Evolutionary conservation across 2,329 filamentous ascomycete genomes (phyloP).

Genomic region (Trichothecium roseum): DNA sequence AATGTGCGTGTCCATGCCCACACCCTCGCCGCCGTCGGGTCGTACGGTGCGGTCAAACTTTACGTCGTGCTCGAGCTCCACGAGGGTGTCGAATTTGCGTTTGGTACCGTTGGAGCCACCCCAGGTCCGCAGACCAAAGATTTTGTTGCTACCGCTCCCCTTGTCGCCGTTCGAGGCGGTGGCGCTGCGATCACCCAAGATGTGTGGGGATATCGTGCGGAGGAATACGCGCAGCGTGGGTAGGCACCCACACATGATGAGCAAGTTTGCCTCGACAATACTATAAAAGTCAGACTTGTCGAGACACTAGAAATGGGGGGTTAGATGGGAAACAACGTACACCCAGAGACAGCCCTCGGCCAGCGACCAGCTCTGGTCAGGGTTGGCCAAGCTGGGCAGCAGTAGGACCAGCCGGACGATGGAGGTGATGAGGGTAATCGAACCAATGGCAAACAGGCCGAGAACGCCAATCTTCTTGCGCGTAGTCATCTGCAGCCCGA

Average conservation of each 20-base stretch:
- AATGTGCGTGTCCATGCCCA: background rate
- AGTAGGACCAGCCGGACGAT: slow-evolving; percentile 15
- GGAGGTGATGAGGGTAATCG: slow-evolving; percentile 17
- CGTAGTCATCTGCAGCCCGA: slow-evolving; percentile 28
- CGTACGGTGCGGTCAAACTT: background rate
- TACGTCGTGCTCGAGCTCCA: slow-evolving; percentile 5
- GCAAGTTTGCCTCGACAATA: slow-evolving; percentile 24
- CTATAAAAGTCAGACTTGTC: background rate
- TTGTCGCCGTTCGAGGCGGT: background rate
- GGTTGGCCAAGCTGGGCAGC: slow-evolving; percentile 8
- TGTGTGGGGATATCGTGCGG: slow-evolving; percentile 16
- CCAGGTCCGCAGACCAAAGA: slow-evolving; percentile 2
- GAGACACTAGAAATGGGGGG: background rate
- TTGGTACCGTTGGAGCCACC: slow-evolving; percentile 2
- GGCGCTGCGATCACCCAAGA: slow-evolving; percentile 9
- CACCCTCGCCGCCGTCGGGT: background rate
- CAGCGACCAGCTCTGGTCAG: slow-evolving; percentile 15
- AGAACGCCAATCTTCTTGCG: slow-evolving; percentile 32
- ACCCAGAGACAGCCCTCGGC: slow-evolving; percentile 12
- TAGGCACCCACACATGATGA: slow-evolving; percentile 25
- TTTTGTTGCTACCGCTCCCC: background rate
- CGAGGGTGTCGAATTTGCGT: slow-evolving; percentile 6
- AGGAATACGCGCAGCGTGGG: slow-evolving; percentile 25
- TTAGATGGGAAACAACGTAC: slow-evolving; percentile 8
- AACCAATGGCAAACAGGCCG: slow-evolving; percentile 30